These are phyloP conservation scores for Piper betle DNA, from an alignment of 164 flowering plant species.

Conservation along the genomic window DNA sequence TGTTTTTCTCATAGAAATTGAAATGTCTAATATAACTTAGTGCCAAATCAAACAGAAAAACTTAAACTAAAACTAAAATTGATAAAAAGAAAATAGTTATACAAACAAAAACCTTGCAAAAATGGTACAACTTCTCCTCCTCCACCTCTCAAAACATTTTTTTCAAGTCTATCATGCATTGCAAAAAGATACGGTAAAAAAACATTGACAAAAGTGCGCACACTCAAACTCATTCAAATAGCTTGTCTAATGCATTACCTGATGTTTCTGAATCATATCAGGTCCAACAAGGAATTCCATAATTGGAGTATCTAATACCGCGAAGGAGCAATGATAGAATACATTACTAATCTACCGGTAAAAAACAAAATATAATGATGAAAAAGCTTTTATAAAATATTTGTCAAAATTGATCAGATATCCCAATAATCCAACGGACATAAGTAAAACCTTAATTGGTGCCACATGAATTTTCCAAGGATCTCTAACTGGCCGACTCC, in stretches of 20 bases:
- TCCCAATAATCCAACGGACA: not conserved
- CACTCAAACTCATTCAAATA: not conserved
- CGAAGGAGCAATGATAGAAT: constrained; percentile 87
- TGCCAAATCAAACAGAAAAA: too few relatives aligned
- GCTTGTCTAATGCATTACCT: constrained; percentile 31
- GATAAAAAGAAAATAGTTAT: not conserved
- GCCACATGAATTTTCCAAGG: constrained; percentile 96
- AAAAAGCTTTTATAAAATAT: not conserved
- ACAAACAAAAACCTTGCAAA: constrained; percentile 58
- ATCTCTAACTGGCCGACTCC: constrained; percentile 98
- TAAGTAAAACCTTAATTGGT: constrained; percentile 68
- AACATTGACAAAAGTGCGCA: not conserved
- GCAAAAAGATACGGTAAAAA: constrained; percentile 10
- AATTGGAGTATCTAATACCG: constrained; percentile 81
- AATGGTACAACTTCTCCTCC: constrained; percentile 99
- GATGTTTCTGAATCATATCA: constrained; percentile 97
- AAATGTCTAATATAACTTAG: too few relatives aligned
- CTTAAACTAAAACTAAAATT: not conserved
- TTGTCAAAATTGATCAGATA: not conserved
- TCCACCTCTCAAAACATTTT: constrained; percentile 87
- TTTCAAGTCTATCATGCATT: constrained; percentile 92
- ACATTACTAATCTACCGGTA: constrained; percentile 58
- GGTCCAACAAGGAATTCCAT: constrained; percentile 98
- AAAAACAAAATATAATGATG: constrained; percentile 1
- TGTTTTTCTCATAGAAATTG: not conserved